Percentiles rank a stretch among this genome's conserved stretches.
phyloP scores from a whole-genome alignment of 495 filamentous ascomycete species.

The Halenospora varia region DNA sequence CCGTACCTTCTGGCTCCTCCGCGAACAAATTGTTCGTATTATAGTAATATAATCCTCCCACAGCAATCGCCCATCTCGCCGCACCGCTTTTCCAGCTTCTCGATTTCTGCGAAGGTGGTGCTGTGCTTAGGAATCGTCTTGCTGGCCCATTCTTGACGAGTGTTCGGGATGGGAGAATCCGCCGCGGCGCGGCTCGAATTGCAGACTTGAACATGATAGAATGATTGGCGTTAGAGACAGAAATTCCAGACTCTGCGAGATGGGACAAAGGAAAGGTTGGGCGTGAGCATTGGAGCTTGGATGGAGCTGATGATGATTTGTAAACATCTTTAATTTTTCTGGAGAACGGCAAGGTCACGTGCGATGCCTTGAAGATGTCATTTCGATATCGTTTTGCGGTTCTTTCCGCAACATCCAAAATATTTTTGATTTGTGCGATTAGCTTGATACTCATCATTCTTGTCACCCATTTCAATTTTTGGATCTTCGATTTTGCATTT shows the following conservation, averaged over 20 bases:
- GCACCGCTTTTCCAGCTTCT: slow-evolving; percentile 79
- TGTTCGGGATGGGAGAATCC: slow-evolving; percentile 34
- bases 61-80: slow-evolving; percentile 70
- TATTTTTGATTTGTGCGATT: no score
- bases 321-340: slow-evolving; percentile 21
- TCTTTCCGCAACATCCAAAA: no score
- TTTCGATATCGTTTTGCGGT: no score
- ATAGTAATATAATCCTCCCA: slow-evolving; percentile 83
- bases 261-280: slow-evolving; percentile 22
- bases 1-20: slow-evolving; percentile 72
- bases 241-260: neutral
- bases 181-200: slow-evolving; percentile 51
- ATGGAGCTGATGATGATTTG: slow-evolving; percentile 13
- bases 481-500: no score
- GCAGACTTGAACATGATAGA: slow-evolving; percentile 59
- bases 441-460: no score
- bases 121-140: slow-evolving; percentile 67
- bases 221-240: slow-evolving; percentile 2
- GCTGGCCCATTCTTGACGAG: slow-evolving; percentile 30
- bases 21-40: slow-evolving; percentile 85
- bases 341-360: neutral
- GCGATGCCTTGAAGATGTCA: no score
- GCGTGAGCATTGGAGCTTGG: slow-evolving; percentile 17
- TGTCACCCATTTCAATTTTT: no score
- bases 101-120: slow-evolving; percentile 57